phyloP scores from a whole-genome alignment of 2,329 filamentous ascomycete species.

The Onygenales sp. region DNA sequence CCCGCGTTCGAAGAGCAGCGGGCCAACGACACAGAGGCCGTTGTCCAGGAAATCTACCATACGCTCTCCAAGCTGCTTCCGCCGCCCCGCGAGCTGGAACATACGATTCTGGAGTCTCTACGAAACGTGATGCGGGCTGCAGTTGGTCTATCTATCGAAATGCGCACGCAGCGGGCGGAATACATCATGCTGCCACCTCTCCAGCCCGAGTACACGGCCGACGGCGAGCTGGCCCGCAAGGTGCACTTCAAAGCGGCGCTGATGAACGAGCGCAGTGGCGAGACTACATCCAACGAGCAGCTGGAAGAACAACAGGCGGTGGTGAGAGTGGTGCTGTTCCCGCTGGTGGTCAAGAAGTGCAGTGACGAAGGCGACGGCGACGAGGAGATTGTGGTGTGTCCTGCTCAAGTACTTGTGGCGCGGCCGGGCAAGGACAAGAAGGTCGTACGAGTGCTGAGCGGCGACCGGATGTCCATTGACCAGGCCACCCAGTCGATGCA shows the following conservation, averaged over 20 bases:
- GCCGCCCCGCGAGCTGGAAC: slow-evolving; percentile 70
- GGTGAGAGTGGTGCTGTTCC: slow-evolving; percentile 89
- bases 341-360: slow-evolving; percentile 90
- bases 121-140: slow-evolving; percentile 81
- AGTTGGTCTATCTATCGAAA: slow-evolving; percentile 85
- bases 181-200: slow-evolving; percentile 97
- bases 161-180: slow-evolving; percentile 93
- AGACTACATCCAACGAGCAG: slow-evolving; percentile 63
- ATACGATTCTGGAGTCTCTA: slow-evolving; percentile 73
- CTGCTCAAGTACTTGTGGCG: slow-evolving; percentile 83
- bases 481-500: slow-evolving; percentile 27
- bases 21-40: slow-evolving; percentile 83
- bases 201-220: slow-evolving; percentile 87
- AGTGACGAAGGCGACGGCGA: slow-evolving; percentile 80
- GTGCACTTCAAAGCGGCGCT: slow-evolving; percentile 85
- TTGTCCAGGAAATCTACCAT: slow-evolving; percentile 83
- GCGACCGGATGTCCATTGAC: slow-evolving; percentile 35
- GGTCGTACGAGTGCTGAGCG: slow-evolving; percentile 28
- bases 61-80: slow-evolving; percentile 77
- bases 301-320: slow-evolving; percentile 66
- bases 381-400: slow-evolving; percentile 90
- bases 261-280: slow-evolving; percentile 85
- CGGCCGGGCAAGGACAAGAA: slow-evolving; percentile 36
- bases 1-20: slow-evolving; percentile 73
- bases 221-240: slow-evolving; percentile 79